Evolutionary conservation across 2,329 filamentous ascomycete species (phyloP), one percentile per base, ranked within the genome.

Genomic region (Aspergillus brunneoviolaceus): DNA sequence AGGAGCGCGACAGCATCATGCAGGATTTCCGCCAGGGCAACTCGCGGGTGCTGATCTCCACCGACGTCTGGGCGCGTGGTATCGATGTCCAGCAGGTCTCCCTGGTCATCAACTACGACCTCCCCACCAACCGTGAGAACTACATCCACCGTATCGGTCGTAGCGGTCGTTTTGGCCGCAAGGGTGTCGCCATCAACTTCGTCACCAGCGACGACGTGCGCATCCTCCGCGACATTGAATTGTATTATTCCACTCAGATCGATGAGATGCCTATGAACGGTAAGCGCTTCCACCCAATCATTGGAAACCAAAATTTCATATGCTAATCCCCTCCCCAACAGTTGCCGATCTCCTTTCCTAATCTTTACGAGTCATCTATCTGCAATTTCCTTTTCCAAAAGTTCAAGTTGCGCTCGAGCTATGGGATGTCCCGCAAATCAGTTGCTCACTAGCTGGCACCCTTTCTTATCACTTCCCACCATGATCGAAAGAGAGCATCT

Each of bases 211-310:
- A 99, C 71, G 95, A 99, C 76, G 95, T 99, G 61, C 90, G 95
- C 75, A 99, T 99, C 74, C 84, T 99, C 71, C 88, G 95, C 68
- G 95, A 99, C 76, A 99, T 99, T 72, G 95, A 99, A 82, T 81
- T 96, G 72, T 96, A 96, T 81, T 96, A 96, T 80, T 96, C 91
- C 16, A 96, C 93, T 51, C 93, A 97, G 81, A 96, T 97, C 69
- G 93, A 97, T 70, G 93, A 97, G 82, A 97, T 97, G 93, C 93
- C 93, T 19, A 97, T 97, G 93, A 97, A 97, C 73, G 91, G 91
- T 74, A 86, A 84, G 70, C 84, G 16, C 85, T 29, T 84, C 84
- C 19, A 1, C 1, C 6, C 27, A 7, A 7, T 29, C 25, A 31
- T 47, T 35, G 5, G 5, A 27, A 14, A 48, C 3, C 21, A 11